phyloP scores from a whole-genome alignment of 257 asterid species.

The Solanum medicagineum region DNA sequence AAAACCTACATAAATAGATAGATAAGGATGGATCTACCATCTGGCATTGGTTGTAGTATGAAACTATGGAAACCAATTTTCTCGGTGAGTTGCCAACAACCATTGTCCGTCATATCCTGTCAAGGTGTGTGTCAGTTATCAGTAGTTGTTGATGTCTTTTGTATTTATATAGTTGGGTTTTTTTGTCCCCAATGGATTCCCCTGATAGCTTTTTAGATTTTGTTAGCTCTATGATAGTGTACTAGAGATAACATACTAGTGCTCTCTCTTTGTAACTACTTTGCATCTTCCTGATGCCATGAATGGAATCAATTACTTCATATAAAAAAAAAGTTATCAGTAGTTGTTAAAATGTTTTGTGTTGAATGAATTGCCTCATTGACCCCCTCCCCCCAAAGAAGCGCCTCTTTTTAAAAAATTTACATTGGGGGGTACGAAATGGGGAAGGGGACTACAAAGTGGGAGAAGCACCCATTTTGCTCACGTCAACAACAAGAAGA shows the following conservation, averaged over 20 bases:
- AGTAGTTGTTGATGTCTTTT: conserved; percentile 38
- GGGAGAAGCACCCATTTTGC: not conserved
- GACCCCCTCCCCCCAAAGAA: conserved; percentile 97
- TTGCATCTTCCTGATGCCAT: too few species aligned
- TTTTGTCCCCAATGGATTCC: too few species aligned
- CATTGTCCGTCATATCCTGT: conserved; percentile 62
- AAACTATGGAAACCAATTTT: not conserved
- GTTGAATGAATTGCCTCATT: conserved; percentile 88
- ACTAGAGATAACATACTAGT: too few species aligned
- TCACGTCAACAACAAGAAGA: not conserved
- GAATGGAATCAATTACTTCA: too few species aligned
- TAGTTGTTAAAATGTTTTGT: conserved; percentile 53
- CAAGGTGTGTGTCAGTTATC: conserved; percentile 93
- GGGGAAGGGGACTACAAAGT: not conserved
- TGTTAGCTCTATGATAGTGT: too few species aligned
- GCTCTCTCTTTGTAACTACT: too few species aligned
- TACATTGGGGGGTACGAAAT: not conserved
- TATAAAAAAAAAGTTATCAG: too few species aligned
- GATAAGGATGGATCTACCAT: not conserved
- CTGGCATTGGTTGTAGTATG: not conserved
- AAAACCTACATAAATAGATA: not conserved
- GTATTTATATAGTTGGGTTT: too few species aligned
- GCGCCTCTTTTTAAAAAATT: conserved; percentile 23
- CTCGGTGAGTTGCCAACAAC: not conserved
- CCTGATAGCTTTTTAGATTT: too few species aligned